Evolutionary conservation across 1,139 yeast genomes (phyloP), one percentile per base, ranked within the genome.

Genomic region (Fermentozyma sake): DNA sequence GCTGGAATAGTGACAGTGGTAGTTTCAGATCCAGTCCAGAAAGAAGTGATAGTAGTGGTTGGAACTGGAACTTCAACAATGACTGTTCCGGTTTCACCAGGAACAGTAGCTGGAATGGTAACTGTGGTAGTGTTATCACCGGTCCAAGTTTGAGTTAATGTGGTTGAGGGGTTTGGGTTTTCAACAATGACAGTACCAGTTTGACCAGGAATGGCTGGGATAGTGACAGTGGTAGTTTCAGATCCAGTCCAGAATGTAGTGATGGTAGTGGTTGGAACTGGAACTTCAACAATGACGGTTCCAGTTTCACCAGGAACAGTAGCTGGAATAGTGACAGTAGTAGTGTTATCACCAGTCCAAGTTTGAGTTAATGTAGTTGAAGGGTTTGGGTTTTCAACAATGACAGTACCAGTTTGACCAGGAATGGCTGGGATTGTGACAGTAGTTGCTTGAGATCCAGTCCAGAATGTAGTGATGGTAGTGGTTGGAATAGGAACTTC

Each of bases 291-390:
- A n/a, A 32, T 21, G 13, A 42, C 32, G 8, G 42, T 33, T 16
- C 33, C 31, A 8, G 39, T 38, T 14, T 25, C 30, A 8, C 32
- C 38, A n/a, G 28, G 20, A 7, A 23, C 24, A 11, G 24, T 23
- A 7, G 20, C 18, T 6, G 49, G 47, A 7, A 39, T 31, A 14
- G 58, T 53, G 3, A 50, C 44, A 2, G 40, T 32, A 6, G 18
- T 12, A 4, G 59, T 50, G 3, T 38, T 38, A 5, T 44, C 13
- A 1, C 51, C 56, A 4, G 52, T 39, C 38, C 46, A 49, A 12
- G 61, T 55, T 6, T 20, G 21, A 1, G 62, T 56, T 4, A 12
- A 48, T 30, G 14, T 24, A 35, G 14, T 36, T 27, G 27, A 41
- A 34, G 5, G 26, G 12, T 22, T 41, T 41, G 3, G 35, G 7